Evolutionary conservation across 352 stramenopile genomes (phyloP).

Genomic region (Phytophthora tentaculata): DNA sequence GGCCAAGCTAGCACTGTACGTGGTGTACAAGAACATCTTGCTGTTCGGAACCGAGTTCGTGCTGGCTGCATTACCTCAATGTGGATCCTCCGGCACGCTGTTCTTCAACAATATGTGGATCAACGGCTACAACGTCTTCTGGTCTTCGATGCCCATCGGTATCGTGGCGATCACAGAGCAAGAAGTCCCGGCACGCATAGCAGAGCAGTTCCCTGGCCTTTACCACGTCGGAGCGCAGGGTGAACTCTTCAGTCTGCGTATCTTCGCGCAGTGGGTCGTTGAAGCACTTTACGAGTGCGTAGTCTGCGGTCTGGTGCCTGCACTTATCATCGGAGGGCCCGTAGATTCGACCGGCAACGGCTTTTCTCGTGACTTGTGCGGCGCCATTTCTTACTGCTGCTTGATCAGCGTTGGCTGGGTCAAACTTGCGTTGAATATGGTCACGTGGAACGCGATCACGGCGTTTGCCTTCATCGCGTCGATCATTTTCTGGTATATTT

Average conservation of each 20-base stretch:
- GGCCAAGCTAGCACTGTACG: conserved; percentile 95
- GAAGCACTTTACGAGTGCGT: conserved; percentile 81
- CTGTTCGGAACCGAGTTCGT: conserved; percentile 86
- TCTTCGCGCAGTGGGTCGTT: conserved; percentile 83
- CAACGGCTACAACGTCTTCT: conserved; percentile 97
- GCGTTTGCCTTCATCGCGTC: conserved; percentile 61
- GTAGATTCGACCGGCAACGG: conserved; percentile 68
- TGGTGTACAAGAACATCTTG: conserved; percentile 99
- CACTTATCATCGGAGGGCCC: conserved; percentile 55
- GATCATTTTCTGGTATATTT: conserved; percentile 81
- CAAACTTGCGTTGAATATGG: conserved; percentile 86
- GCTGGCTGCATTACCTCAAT: conserved; percentile 80
- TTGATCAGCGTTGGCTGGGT: conserved; percentile 82
- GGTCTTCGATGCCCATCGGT: conserved; percentile 92
- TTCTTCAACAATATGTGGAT: conserved; percentile 93
- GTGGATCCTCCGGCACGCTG: conserved; percentile 76
- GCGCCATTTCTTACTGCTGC: conserved; percentile 78
- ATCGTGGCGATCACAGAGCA: conserved; percentile 86
- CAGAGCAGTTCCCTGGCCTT: conserved; percentile 78
- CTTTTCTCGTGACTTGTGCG: conserved; percentile 74
- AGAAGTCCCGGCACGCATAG: conserved; percentile 72
- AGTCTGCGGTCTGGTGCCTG: conserved; percentile 74
- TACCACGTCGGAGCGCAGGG: conserved; percentile 83
- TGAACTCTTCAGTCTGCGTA: conserved; percentile 82
- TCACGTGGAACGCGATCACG: conserved; percentile 80